phyloP scores from a whole-genome alignment of 1,284 basidiomycete species.

The Pseudozyma sp. region DNA sequence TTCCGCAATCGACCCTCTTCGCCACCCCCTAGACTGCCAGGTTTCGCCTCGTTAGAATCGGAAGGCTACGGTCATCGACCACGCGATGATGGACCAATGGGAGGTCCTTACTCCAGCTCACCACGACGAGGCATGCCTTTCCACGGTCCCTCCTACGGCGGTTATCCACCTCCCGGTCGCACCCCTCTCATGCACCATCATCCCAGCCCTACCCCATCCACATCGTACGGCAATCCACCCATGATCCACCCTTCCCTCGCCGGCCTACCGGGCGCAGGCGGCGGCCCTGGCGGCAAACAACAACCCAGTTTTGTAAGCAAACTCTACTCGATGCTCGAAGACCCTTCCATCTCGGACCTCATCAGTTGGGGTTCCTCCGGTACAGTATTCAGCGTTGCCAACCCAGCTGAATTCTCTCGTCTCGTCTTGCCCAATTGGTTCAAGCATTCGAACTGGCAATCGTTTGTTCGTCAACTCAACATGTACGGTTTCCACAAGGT shows the following conservation, averaged over 20 bases:
- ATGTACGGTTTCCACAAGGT: constrained; percentile 67
- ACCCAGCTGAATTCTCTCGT: constrained; percentile 61
- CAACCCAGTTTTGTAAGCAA: constrained; percentile 63
- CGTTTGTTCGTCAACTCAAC: constrained; percentile 65
- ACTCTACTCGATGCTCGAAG: constrained; percentile 66
- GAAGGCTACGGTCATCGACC: constrained; percentile 28
- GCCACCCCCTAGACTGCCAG: constrained; percentile 41
- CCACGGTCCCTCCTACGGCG: constrained; percentile 25
- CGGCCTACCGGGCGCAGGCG: constrained; percentile 55
- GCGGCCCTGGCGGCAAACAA: constrained; percentile 58
- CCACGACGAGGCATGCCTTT: constrained; percentile 33
- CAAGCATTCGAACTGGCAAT: constrained; percentile 67
- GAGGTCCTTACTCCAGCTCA: constrained; percentile 25
- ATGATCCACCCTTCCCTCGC: constrained; percentile 59
- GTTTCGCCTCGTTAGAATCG: constrained; percentile 41
- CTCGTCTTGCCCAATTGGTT: constrained; percentile 64
- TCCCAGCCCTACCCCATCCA: constrained; percentile 33
- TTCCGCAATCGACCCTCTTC: constrained; percentile 25
- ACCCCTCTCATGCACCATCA: constrained; percentile 41
- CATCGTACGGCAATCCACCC: constrained; percentile 52
- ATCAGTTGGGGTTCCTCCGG: constrained; percentile 60
- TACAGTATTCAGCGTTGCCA: constrained; percentile 61
- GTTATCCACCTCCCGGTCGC: constrained; percentile 27
- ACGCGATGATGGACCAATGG: constrained; percentile 18
- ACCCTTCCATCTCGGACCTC: constrained; percentile 55